Base-by-base conservation (phyloP, 768 basidiomycete species). In the Leccinum aurantiacum region DNA sequence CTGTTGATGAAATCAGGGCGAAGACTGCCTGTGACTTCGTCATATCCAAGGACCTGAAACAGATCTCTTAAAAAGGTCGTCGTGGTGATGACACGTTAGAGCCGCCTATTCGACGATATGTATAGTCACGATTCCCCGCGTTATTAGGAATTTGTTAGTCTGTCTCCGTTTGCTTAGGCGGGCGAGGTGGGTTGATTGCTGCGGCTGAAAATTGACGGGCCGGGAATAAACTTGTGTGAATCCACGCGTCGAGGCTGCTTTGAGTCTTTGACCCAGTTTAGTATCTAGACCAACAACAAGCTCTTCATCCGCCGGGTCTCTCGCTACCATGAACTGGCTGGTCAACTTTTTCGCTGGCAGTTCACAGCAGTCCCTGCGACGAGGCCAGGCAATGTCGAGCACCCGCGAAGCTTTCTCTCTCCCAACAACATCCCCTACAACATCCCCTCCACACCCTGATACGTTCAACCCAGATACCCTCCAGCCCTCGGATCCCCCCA, bases 361-460 rank as follows among this genome's bases (percentile, higher is more conserved):
- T 63, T 73, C 73, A 53, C 70, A 78, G 25, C 79, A 82, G 68
- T 80, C 78, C 62, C 68, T 79, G 35, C 76, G 85, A 59, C 81
- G 81, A 70, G 82, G 83, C 57, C 86, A 88, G 72, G 84, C 89
- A 29, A 83, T 94, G 64, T 84, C 84, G 33, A 85, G 85, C 15
- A 95, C 93, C 6, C 85, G 89, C 69, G 93, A 95, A 72, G 93
- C 94, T 62, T 95, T 95, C 76, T 89, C 90, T 53, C 80, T 96
- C 35, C 90, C 91, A 49, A 85, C 85, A 3, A 84, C 86, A 25
- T 89, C 90, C 25, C 89, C 89, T 15, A 76, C 77, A 57, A 76
- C 77, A 57, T 76, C 79, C 60, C 63, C 76, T 52, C 59, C 81
- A 33, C 84, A 84, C 67, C 82, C 82, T 24, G 86, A 86, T 67